These are phyloP conservation scores for Penicillium taxi DNA, from an alignment of 495 filamentous ascomycete genomes.

Conservation along the genomic window DNA sequence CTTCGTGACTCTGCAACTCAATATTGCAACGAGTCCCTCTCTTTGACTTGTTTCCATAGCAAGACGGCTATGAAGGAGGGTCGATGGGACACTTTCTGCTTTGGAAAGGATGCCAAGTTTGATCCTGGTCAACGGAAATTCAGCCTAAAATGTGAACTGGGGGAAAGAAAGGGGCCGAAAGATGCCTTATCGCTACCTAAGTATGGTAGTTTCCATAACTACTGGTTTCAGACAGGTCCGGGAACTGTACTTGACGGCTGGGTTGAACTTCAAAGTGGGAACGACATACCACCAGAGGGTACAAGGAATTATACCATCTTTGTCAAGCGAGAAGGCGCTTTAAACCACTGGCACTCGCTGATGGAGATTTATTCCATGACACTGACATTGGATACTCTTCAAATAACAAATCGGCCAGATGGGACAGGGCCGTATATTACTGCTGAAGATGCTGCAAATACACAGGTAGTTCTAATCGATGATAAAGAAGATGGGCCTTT, in stretches of 20 bases:
- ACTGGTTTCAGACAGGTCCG: constrained; percentile 20
- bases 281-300: neutral
- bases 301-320: constrained; percentile 21
- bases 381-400: constrained; percentile 28
- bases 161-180: neutral
- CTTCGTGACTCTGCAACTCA: constrained; percentile 7
- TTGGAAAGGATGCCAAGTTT: constrained; percentile 11
- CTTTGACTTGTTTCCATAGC: constrained; percentile 20
- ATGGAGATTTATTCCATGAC: constrained; percentile 32
- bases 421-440: constrained; percentile 9
- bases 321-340: constrained; percentile 28
- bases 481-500: constrained; percentile 26
- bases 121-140: constrained; percentile 5
- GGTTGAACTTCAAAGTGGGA: constrained; percentile 2
- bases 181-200: constrained; percentile 1
- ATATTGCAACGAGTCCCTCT: constrained; percentile 11
- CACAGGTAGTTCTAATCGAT: constrained; percentile 29
- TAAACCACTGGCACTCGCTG: constrained; percentile 33
- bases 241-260: constrained; percentile 2
- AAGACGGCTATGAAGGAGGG: constrained; percentile 6
- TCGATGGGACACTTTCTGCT: constrained; percentile 17
- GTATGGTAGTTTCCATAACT: constrained; percentile 6
- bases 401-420: constrained; percentile 11
- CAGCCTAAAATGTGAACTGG: constrained; percentile 6
- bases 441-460: constrained; percentile 17